A percentile compares a stretch with the other conserved stretches of the same genome.
Evolutionary conservation across 1,139 yeast genomes (phyloP).

Genomic region (Kurtzmaniella quercitrusa): DNA sequence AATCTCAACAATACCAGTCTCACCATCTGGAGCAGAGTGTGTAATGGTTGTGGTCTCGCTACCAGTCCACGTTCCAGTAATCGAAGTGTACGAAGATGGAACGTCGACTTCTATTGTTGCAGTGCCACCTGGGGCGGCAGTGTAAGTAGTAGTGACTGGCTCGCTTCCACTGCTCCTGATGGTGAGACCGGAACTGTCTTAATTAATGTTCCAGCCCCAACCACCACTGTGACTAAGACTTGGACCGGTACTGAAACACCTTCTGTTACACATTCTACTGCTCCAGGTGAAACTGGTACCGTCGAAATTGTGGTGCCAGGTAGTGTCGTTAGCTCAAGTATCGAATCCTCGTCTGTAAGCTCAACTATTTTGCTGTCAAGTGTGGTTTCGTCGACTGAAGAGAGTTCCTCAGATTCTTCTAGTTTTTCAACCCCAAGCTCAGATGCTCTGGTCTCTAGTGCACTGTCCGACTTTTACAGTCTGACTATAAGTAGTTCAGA

Average conservation of each 20-base stretch:
- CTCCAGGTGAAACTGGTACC: conserved; percentile 13
- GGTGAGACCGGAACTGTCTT: conserved; percentile 14
- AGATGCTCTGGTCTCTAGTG: too few species aligned
- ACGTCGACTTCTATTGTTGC: conserved; percentile 9
- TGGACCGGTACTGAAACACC: conserved; percentile 4
- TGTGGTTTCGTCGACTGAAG: too few species aligned
- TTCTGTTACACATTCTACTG: not conserved
- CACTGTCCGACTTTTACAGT: too few species aligned
- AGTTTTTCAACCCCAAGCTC: too few species aligned
- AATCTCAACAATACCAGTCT: conserved; percentile 4
- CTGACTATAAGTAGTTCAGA: too few species aligned
- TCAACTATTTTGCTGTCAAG: too few species aligned
- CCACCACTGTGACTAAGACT: conserved; percentile 8
- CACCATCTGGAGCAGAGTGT: not conserved
- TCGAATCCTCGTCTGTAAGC: too few species aligned
- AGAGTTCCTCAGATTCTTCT: too few species aligned
- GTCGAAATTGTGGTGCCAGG: conserved; percentile 13
- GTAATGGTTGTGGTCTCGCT: conserved; percentile 5
- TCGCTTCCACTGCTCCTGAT: conserved; percentile 3
- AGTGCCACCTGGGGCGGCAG: conserved; percentile 10
- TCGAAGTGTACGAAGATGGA: conserved; percentile 8
- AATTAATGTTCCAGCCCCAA: conserved; percentile 13
- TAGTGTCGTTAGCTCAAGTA: not conserved
- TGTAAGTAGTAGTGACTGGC: conserved; percentile 4
- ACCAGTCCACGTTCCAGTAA: conserved; percentile 4